Percentiles rank a stretch among this genome's conserved stretches.
Conservation (phyloP, 495 filamentous ascomycete species). For the Podospora pseudoanserina region DNA sequence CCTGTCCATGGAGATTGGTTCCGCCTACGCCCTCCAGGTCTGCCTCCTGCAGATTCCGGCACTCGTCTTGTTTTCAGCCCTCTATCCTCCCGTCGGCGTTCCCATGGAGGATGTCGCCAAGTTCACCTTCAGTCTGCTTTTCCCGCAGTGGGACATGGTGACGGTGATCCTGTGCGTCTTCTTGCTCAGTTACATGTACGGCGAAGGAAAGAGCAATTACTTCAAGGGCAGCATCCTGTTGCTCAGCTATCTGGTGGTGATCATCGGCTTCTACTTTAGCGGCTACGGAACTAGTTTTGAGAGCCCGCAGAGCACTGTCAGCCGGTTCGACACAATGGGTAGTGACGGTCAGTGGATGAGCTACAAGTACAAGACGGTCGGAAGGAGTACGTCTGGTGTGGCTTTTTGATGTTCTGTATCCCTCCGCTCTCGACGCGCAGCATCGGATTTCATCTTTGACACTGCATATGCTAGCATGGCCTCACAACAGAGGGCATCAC, state of each 20-base stretch:
- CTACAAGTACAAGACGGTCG: constrained; percentile 50
- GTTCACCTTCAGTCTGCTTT: constrained; percentile 90
- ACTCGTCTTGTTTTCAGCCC: constrained; percentile 84
- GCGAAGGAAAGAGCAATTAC: constrained; percentile 94
- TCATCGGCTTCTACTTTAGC: constrained; percentile 87
- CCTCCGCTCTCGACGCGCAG: background rate
- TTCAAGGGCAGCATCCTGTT: constrained; percentile 92
- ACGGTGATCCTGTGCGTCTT: constrained; percentile 98
- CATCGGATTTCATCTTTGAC: background rate
- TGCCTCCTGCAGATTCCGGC: constrained; percentile 95
- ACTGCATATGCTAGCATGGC: background rate
- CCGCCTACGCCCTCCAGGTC: constrained; percentile 94
- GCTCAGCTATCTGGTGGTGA: constrained; percentile 87
- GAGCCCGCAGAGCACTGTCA: constrained; percentile 54
- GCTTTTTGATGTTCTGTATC: constrained; percentile 27
- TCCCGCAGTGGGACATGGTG: constrained; percentile 99
- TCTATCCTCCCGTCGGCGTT: constrained; percentile 35
- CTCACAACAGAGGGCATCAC: background rate
- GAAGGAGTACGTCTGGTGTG: constrained; percentile 36
- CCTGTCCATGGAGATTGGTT: constrained; percentile 97
- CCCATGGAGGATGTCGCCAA: constrained; percentile 54
- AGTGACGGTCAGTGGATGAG: constrained; percentile 50
- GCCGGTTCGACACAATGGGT: constrained; percentile 66
- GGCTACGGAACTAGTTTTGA: constrained; percentile 62
- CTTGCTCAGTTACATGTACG: constrained; percentile 94